A percentile compares a stretch with the other conserved stretches of the same genome.
phyloP scores from a whole-genome alignment of 139 green algal genomes.

The Eudorina sp. region DNA sequence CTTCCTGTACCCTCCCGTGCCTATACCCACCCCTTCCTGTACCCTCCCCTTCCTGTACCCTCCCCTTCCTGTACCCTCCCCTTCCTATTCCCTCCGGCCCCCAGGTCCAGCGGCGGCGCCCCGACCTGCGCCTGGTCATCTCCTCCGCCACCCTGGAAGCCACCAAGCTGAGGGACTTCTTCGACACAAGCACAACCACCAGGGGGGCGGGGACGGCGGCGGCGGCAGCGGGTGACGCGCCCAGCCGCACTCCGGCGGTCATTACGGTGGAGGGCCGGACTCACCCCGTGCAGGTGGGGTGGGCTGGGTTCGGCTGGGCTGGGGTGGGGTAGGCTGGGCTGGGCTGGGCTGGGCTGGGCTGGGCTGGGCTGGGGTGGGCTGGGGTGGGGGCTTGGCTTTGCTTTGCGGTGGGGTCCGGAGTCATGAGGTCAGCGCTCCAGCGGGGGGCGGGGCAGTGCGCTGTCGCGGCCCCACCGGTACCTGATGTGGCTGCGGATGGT shows the following conservation, averaged over 20 bases:
- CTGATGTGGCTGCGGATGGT: no score
- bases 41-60: not conserved
- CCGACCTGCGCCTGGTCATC: conserved; percentile 91
- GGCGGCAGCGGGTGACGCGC: not conserved
- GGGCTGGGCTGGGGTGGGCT: no score
- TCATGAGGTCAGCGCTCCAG: no score
- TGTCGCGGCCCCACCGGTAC: no score
- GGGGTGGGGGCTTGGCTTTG: no score
- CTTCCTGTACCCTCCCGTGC: not conserved
- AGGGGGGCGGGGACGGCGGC: not conserved
- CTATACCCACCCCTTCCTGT: not conserved
- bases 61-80: not conserved
- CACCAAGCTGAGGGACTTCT: conserved; percentile 75
- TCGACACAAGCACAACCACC: conserved; percentile 63
- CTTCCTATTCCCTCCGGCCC: not conserved
- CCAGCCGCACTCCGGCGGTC: conserved; percentile 64
- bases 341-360: no score
- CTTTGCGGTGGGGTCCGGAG: no score
- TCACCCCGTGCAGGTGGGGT: conserved; percentile 80
- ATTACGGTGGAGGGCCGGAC: conserved; percentile 82
- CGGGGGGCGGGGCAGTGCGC: no score
- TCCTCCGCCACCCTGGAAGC: conserved; percentile 90
- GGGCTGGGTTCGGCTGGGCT: not conserved
- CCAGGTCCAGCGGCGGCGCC: conserved; percentile 81
- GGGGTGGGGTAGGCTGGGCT: no score